Conservation (phyloP, 805 yeast genomes). For the Myxozyma neglecta region DNA sequence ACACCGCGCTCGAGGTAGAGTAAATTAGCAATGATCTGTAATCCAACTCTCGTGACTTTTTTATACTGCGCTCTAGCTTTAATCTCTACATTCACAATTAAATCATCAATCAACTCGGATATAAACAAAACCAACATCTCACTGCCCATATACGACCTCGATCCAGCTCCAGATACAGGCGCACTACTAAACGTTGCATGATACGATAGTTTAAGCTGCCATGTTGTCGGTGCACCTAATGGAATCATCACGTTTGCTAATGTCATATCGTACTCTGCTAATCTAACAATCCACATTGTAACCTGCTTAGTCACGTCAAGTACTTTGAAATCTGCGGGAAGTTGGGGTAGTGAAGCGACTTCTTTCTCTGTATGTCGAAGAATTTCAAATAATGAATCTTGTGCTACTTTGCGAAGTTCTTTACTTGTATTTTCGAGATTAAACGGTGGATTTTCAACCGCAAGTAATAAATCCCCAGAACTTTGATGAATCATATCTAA, state of each 20-base stretch:
- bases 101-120: slow-evolving; percentile 76
- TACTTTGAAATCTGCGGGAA: slow-evolving; percentile 70
- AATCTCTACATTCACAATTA: slow-evolving; percentile 63
- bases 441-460: slow-evolving; percentile 29
- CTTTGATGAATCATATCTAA: slow-evolving; percentile 50
- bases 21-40: slow-evolving; percentile 66
- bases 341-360: slow-evolving; percentile 46
- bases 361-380: slow-evolving; percentile 56
- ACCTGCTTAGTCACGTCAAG: slow-evolving; percentile 72
- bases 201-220: slow-evolving; percentile 17
- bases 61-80: slow-evolving; percentile 47
- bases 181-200: slow-evolving; percentile 8
- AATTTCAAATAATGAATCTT: slow-evolving; percentile 54
- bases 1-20: slow-evolving; percentile 66
- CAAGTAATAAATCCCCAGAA: slow-evolving; percentile 36
- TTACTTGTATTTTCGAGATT: slow-evolving; percentile 27
- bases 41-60: slow-evolving; percentile 54
- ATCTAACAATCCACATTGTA: slow-evolving; percentile 63
- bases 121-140: slow-evolving; percentile 60
- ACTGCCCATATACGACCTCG: slow-evolving; percentile 23
- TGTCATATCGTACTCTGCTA: slow-evolving; percentile 55
- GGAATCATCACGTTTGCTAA: slow-evolving; percentile 20
- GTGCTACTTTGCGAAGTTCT: slow-evolving; percentile 34
- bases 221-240: slow-evolving; percentile 22
- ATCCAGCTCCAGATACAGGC: not conserved